These are phyloP conservation scores for Corylus americana DNA, from an alignment of 306 rosid genomes.

Conservation along the genomic window DNA sequence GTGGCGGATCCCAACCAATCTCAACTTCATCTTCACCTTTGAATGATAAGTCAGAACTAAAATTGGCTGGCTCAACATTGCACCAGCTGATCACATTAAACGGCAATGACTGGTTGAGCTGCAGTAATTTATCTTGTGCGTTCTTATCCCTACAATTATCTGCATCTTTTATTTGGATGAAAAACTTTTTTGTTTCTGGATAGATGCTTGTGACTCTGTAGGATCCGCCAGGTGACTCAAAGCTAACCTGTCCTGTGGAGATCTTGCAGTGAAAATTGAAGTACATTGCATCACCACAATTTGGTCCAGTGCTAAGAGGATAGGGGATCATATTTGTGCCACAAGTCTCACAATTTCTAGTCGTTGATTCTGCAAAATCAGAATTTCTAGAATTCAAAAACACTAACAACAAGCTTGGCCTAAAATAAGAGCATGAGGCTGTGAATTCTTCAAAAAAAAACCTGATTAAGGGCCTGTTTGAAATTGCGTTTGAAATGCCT, in stretches of 20 bases:
- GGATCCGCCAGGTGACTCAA: constrained; percentile 44
- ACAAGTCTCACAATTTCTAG: constrained; percentile 60
- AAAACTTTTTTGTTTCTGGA: constrained; percentile 41
- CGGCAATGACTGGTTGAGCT: constrained; percentile 59
- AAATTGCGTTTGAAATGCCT: no score
- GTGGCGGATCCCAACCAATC: constrained; percentile 51
- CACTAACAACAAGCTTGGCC: constrained; percentile 4
- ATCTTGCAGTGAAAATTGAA: constrained; percentile 52
- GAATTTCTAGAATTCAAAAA: constrained; percentile 19
- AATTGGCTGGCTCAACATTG: constrained; percentile 40
- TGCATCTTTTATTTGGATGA: constrained; percentile 43
- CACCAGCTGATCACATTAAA: constrained; percentile 48
- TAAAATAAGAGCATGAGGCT: not conserved
- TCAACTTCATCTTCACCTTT: constrained; percentile 56
- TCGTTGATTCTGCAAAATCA: constrained; percentile 51
- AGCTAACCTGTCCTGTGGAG: constrained; percentile 55
- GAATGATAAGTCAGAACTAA: constrained; percentile 37
- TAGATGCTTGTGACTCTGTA: constrained; percentile 54
- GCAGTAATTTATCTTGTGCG: constrained; percentile 35
- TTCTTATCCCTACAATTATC: constrained; percentile 39
- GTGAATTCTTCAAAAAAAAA: not conserved
- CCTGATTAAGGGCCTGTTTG: not conserved
- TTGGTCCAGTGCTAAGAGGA: constrained; percentile 68
- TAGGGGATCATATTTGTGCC: constrained; percentile 77
- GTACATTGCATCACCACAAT: constrained; percentile 65